A percentile compares a stretch with the other conserved stretches of the same genome.
These are phyloP conservation scores for Cenococcum geophilum DNA, from an alignment of 495 filamentous ascomycete genomes.

Conservation along the genomic window DNA sequence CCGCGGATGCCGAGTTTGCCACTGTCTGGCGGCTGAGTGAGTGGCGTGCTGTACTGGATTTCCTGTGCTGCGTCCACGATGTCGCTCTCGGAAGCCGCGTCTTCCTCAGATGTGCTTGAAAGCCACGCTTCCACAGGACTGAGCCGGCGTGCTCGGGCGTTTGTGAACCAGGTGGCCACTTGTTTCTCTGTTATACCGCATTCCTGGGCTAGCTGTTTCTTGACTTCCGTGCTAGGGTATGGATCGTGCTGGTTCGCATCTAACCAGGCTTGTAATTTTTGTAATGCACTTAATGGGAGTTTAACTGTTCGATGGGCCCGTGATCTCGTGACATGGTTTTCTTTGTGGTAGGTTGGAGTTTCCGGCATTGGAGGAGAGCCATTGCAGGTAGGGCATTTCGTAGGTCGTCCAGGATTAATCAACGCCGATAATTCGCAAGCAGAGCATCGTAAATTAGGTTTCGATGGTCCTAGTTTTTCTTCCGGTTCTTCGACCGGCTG, in stretches of 20 bases:
- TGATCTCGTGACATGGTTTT: constrained; percentile 17
- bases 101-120: constrained; percentile 20
- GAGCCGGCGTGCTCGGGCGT: constrained; percentile 24
- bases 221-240: constrained; percentile 20
- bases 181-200: constrained; percentile 30
- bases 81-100: constrained; percentile 19
- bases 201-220: constrained; percentile 22
- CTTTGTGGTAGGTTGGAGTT: not conserved
- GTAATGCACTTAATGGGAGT: constrained; percentile 22
- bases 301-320: constrained; percentile 25
- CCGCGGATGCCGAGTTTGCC: not conserved
- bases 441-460: constrained; percentile 16
- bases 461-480: not conserved
- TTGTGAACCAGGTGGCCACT: constrained; percentile 27
- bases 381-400: constrained; percentile 17
- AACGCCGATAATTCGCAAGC: constrained; percentile 27
- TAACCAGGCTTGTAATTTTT: constrained; percentile 25
- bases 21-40: not conserved
- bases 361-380: constrained; percentile 4
- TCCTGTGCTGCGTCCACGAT: constrained; percentile 15
- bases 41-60: constrained; percentile 1
- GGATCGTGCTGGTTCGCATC: constrained; percentile 25
- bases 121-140: constrained; percentile 25
- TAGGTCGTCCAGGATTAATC: constrained; percentile 9
- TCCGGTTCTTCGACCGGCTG: not conserved